Evolutionary conservation across 306 rosid genomes (phyloP).

Genomic region (Trichosanthes truncata): DNA sequence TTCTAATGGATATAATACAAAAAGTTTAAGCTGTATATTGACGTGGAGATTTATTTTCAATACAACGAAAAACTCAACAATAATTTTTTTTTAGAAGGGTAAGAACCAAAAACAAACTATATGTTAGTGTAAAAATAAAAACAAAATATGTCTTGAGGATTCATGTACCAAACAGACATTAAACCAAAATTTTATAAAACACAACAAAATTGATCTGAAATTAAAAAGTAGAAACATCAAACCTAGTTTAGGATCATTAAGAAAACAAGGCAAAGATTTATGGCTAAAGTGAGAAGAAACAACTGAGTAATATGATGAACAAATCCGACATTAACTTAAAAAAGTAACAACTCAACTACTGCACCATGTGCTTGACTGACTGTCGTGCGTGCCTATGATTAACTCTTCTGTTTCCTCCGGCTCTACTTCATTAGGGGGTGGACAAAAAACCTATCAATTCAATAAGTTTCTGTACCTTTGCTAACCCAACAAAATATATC

Average conservation of each 20-base stretch:
- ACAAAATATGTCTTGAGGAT: too few species aligned
- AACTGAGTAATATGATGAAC: background rate
- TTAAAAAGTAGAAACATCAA: background rate
- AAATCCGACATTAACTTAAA: background rate
- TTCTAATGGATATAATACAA: background rate
- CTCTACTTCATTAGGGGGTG: background rate
- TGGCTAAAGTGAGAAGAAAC: background rate
- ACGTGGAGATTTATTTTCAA: too few species aligned
- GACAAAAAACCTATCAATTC: background rate
- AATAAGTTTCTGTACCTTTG: slow-evolving; percentile 1
- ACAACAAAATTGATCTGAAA: background rate
- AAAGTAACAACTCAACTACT: background rate
- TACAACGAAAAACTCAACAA: background rate
- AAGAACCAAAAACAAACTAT: too few species aligned
- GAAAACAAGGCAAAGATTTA: background rate
- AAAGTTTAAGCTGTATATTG: too few species aligned
- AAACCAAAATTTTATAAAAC: too few species aligned
- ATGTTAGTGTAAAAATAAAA: too few species aligned
- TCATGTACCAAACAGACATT: background rate
- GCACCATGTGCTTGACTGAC: background rate
- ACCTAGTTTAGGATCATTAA: background rate
- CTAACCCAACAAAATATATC: slow-evolving; percentile 4
- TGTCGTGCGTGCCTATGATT: background rate
- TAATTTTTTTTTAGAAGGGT: too few species aligned
- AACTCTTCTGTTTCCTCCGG: background rate